Conservation (phyloP, 306 rosid species). For the Abrus pulchellus region DNA sequence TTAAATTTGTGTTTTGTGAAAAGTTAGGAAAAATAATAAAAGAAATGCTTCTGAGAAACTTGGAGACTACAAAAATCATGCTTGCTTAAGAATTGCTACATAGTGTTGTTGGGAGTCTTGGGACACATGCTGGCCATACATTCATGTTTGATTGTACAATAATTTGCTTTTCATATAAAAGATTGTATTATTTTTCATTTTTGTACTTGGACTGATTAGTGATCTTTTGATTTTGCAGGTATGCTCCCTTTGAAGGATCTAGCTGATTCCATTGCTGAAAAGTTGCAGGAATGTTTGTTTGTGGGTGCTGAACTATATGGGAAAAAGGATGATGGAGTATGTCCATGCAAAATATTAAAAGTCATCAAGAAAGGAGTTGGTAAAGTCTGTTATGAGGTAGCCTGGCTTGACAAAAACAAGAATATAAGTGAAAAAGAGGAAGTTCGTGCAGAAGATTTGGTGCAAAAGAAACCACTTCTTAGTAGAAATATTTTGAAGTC, state of each 20-base stretch:
- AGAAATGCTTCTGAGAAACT: conserved; percentile 35
- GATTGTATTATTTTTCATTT: conserved; percentile 34
- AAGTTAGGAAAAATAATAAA: conserved; percentile 25
- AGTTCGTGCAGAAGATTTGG: conserved; percentile 61
- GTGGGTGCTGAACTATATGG: conserved; percentile 85
- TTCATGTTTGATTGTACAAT: conserved; percentile 35
- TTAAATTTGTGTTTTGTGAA: background rate
- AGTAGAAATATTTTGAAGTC: conserved; percentile 82
- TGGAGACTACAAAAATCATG: conserved; percentile 6
- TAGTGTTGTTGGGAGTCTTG: background rate
- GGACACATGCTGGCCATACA: background rate
- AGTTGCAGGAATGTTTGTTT: conserved; percentile 65
- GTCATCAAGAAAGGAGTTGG: conserved; percentile 59
- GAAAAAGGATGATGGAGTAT: conserved; percentile 64
- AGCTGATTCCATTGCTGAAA: conserved; percentile 74
- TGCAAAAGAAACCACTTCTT: conserved; percentile 80
- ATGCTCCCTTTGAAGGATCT: conserved; percentile 89
- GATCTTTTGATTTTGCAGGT: conserved; percentile 62
- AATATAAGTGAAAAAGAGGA: conserved; percentile 59
- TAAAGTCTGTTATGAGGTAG: conserved; percentile 68
- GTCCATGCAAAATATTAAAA: conserved; percentile 77
- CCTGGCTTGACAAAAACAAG: conserved; percentile 84
- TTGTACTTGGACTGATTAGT: conserved; percentile 19
- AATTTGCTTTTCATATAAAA: conserved; percentile 7
- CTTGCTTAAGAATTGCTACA: conserved; percentile 23